Evolutionary conservation across 2,329 filamentous ascomycete species (phyloP), one percentile per base, ranked within the genome.

Genomic region (Neonectria neomacrospora): DNA sequence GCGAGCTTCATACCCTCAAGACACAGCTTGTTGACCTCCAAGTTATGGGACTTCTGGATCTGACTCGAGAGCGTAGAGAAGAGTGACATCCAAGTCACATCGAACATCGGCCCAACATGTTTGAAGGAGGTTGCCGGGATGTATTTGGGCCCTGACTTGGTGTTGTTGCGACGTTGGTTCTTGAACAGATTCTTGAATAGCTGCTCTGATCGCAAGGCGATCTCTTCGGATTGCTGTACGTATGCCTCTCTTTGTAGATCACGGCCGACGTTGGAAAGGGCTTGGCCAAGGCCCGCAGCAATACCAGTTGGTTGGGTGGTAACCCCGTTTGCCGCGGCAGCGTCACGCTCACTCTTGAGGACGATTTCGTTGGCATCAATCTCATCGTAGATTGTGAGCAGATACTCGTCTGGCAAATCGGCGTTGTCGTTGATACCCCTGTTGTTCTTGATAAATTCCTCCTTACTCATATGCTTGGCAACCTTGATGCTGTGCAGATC

Each of bases 371-470:
- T 95, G 61, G 84, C 85, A 1, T 86, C 87, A 72, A 99, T 99
- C 76, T 99, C 96, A 5, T 99, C 95, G 71, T 90, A 99, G 57
- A 99, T 98, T 6, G 86, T 88, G 28, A 88, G 85, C 2, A 99
- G 88, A 74, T 99, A 99, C 39, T 99, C 96, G 53, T 96, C 90
- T 0, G 96, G 96, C 63, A 99, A 81, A 81, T 98, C 93, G 30
- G 93, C 91, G 70, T 92, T 95, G 80, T 99, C 96, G 79, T 99
- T 98, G 82, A 99, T 99, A 61, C 96, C 96, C 28, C 96, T 86
- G 78, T 99, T 99, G 80, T 99, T 99, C 83, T 97, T 97, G 82
- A 99, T 97, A 75, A 99, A 99, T 70, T 99, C 96, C 66, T 97
- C 92, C 68, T 94, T 94, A 26, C 91, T 96, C 96, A 99, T 99